phyloP scores from a whole-genome alignment of 257 asterid genomes.

The Solanum clarkiae region DNA sequence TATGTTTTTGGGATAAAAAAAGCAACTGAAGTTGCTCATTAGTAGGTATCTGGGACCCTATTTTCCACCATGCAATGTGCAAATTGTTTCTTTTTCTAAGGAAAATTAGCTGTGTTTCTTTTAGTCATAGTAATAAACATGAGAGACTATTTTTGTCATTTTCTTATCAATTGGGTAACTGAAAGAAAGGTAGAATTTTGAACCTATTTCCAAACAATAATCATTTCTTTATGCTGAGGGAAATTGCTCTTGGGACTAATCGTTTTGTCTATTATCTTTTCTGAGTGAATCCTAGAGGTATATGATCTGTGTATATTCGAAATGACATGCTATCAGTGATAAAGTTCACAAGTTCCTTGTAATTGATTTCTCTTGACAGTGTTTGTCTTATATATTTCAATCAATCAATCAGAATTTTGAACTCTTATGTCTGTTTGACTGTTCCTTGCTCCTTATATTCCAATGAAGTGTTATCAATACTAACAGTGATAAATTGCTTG shows the following conservation, averaged over 20 bases:
- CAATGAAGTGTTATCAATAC: background rate
- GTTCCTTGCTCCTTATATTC: background rate
- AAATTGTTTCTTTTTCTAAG: background rate
- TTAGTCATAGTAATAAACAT: background rate
- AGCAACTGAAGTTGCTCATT: slow-evolving; percentile 88
- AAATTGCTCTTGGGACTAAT: background rate
- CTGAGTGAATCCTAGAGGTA: background rate
- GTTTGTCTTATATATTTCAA: background rate
- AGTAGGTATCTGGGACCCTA: slow-evolving; percentile 31
- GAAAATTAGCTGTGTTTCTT: background rate
- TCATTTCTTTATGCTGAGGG: background rate
- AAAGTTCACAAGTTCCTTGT: background rate
- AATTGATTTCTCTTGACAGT: background rate
- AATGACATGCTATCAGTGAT: background rate
- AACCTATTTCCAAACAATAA: too few relatives aligned
- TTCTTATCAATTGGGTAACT: too few relatives aligned
- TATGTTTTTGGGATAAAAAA: slow-evolving; percentile 65
- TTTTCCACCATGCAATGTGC: background rate
- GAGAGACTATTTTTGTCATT: background rate
- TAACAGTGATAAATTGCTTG: background rate
- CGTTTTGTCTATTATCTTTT: background rate
- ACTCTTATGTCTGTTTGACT: background rate
- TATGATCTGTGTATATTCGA: background rate
- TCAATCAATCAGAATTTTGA: background rate
- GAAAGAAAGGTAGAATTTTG: too few relatives aligned